These are phyloP conservation scores for Solanum hybrid DNA, from an alignment of 305 asterid genomes.

Conservation along the genomic window DNA sequence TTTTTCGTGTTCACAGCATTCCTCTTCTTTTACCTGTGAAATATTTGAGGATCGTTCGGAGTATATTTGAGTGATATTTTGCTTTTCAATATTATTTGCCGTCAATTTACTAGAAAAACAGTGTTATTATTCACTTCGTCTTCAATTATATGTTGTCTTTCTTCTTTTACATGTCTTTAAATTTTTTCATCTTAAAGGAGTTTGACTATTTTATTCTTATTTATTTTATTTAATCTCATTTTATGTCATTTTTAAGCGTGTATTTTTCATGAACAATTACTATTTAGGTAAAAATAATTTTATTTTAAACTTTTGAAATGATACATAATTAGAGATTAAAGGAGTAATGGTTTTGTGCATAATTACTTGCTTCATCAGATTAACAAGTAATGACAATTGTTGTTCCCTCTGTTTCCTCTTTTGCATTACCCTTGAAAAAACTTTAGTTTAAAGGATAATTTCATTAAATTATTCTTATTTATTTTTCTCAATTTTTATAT, in stretches of 20 bases:
- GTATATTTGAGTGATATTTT: not conserved
- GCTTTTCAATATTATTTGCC: not conserved
- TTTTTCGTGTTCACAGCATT: not conserved
- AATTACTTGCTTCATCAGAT: not conserved
- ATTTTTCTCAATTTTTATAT: not conserved
- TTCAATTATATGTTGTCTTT: not conserved
- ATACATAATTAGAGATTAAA: not conserved
- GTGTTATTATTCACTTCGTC: not conserved
- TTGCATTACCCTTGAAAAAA: not conserved
- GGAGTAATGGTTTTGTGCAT: not conserved
- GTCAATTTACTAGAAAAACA: not conserved
- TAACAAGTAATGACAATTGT: not conserved
- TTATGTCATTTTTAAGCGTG: not conserved
- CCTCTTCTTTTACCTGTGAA: not conserved
- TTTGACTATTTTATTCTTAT: not conserved
- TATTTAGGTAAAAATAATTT: not conserved
- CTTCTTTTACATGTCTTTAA: not conserved
- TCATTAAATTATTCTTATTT: not conserved
- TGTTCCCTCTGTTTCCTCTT: not conserved
- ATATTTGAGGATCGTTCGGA: not conserved
- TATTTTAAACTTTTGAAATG: not conserved
- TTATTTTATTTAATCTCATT: not conserved
- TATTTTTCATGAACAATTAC: not conserved
- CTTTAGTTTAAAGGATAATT: not conserved
- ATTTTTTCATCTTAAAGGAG: not conserved